Percentiles rank a stretch among this genome's conserved stretches.
These are phyloP conservation scores for Dictyostelium brefeldianum DNA, from an alignment of 78 protist genomes.

Conservation along the genomic window DNA sequence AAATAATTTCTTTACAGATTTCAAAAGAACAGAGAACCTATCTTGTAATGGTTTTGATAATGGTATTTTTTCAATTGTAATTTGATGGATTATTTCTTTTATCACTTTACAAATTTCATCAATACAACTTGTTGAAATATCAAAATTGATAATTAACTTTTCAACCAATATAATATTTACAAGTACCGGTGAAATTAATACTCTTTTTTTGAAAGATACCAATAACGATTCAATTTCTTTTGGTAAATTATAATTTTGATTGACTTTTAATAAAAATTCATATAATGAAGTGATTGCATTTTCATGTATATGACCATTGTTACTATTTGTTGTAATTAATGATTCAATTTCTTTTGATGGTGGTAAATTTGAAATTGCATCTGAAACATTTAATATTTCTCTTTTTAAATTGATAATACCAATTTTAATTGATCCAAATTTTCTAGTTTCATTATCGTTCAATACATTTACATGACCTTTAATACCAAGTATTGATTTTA, in stretches of 20 bases:
- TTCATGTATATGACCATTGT: constrained; percentile 2
- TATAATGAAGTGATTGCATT: not conserved
- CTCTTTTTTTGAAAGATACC: not conserved
- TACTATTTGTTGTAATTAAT: not conserved
- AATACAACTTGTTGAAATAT: not conserved
- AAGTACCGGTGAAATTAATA: not conserved
- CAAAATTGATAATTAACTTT: not conserved
- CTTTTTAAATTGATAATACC: not conserved
- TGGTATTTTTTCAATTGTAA: not conserved
- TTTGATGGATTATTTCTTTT: not conserved
- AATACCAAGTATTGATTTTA: not conserved
- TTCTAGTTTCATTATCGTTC: not conserved
- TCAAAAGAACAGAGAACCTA: not conserved
- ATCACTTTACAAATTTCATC: not conserved
- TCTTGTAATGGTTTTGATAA: not conserved
- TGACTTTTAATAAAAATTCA: not conserved
- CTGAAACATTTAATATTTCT: not conserved
- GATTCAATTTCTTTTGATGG: not conserved
- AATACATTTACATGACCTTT: not conserved
- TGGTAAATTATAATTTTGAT: not conserved
- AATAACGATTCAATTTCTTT: not conserved
- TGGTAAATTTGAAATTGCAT: not conserved
- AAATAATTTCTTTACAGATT: not conserved
- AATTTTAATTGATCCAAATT: not conserved
- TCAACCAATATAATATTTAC: not conserved